Evolutionary conservation across 2,329 filamentous ascomycete species (phyloP), one percentile per base, ranked within the genome.

Genomic region (Fusarium solani-melongenae): DNA sequence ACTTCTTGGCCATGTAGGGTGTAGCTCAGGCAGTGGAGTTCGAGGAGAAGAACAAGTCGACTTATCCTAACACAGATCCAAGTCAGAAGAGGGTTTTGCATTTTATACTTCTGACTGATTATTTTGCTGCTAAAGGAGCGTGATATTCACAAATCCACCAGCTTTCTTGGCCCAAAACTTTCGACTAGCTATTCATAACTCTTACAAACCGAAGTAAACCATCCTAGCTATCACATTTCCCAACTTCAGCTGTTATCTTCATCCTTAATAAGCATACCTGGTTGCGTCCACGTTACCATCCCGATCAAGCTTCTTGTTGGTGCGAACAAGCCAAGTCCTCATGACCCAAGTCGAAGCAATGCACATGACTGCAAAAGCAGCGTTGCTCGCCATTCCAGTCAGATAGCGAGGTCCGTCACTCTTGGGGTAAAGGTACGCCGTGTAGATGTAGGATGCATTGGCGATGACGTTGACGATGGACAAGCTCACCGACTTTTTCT

Each of bases 401-500:
- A 82, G 66, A 41, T 86, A 86, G 8, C 82, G 77, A 0, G 85
- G 85, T 1, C 80, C 83, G 20, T 85, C 80, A 22, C 74, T 81
- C 56, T 81, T 77, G 0, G 83, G 83, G 75, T 84, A 86, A 6
- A 86, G 73, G 63, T 86, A 86, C 1, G 84, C 82, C 1, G 84
- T 86, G 79, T 84, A 87, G 24, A 87, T 83, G 68, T 86, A 86
- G 0, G 81, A 83, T 0, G 81, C 82, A 44, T 86, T 86, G 31
- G 82, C 83, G 10, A 84, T 69, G 0, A 84, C 83, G 31, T 85
- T 86, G 33, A 86, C 84, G 34, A 86, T 83, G 6, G 81, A 81
- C 17, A 86, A 74, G 15, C 81, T 80, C 17, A 82, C 80, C 0
- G 84, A 83, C 65, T 85, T 85, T 76, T 86, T 86, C 76, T 86